Percentiles rank a stretch among this genome's conserved stretches.
Conservation (phyloP, 78 protist species). For the Corallochytrium limacisporum region DNA sequence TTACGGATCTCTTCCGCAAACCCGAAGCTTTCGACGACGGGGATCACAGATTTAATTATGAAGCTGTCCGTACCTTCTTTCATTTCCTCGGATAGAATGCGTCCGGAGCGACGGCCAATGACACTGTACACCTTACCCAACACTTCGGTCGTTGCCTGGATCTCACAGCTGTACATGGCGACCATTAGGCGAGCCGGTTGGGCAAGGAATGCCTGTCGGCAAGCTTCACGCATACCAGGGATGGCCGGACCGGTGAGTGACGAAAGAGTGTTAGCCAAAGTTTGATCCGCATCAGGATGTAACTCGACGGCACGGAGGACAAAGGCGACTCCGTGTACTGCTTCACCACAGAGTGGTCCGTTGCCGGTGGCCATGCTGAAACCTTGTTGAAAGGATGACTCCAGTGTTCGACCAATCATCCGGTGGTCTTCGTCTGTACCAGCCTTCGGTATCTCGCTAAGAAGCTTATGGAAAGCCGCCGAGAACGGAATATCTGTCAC, state of each 20-base stretch:
- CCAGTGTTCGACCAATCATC: no score
- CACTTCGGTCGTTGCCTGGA: slow-evolving; percentile 36
- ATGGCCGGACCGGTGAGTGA: slow-evolving; percentile 64
- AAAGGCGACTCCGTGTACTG: slow-evolving; percentile 77
- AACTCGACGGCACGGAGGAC: slow-evolving; percentile 19
- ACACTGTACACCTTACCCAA: slow-evolving; percentile 83
- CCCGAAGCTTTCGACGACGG: slow-evolving; percentile 84
- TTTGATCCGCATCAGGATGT: neutral
- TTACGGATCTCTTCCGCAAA: slow-evolving; percentile 63
- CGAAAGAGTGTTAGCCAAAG: neutral
- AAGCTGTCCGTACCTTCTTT: slow-evolving; percentile 70
- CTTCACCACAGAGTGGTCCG: slow-evolving; percentile 96
- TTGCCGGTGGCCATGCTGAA: no score
- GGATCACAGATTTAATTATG: slow-evolving; percentile 55
- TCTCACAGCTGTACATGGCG: slow-evolving; percentile 69
- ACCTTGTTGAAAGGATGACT: no score
- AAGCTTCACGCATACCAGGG: slow-evolving; percentile 52
- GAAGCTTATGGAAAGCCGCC: no score
- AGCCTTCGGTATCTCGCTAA: no score
- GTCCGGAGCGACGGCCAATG: slow-evolving; percentile 55
- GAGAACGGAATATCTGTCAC: no score
- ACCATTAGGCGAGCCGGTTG: slow-evolving; percentile 60
- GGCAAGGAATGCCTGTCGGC: slow-evolving; percentile 42
- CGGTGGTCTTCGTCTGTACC: no score
- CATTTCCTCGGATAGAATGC: slow-evolving; percentile 60